These are phyloP conservation scores for Peniophora sp. DNA, from an alignment of 1,284 basidiomycete genomes.

Conservation along the genomic window DNA sequence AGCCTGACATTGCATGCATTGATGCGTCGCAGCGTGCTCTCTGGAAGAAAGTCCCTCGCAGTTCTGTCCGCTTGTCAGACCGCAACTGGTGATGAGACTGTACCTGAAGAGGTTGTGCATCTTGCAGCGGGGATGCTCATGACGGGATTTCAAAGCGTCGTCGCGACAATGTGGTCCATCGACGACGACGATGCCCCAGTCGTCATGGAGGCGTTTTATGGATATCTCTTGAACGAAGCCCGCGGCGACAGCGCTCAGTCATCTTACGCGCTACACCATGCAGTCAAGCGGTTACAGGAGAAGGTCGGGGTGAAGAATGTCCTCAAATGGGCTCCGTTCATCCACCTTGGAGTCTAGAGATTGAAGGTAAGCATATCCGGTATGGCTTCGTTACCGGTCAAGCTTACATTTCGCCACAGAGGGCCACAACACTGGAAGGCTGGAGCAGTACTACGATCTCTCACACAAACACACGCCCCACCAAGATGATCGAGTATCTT, in stretches of 20 bases:
- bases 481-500: too few relatives aligned
- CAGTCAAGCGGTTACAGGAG: constrained; percentile 13
- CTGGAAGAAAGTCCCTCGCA: constrained; percentile 8
- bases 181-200: constrained; percentile 2
- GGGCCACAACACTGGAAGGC: too few relatives aligned
- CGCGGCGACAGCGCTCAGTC: not conserved
- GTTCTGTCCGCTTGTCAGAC: constrained; percentile 8
- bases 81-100: constrained; percentile 7
- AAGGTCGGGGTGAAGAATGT: constrained; percentile 9
- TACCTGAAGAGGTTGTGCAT: constrained; percentile 12
- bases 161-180: constrained; percentile 14
- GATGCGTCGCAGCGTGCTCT: not conserved
- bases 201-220: not conserved
- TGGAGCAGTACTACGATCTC: too few relatives aligned
- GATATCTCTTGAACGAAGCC: not conserved
- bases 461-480: too few relatives aligned
- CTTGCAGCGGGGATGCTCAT: constrained; percentile 12
- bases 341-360: constrained; percentile 19
- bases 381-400: too few relatives aligned
- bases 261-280: constrained; percentile 7
- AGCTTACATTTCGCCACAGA: too few relatives aligned
- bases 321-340: constrained; percentile 19
- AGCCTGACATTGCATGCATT: not conserved
- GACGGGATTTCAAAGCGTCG: constrained; percentile 9
- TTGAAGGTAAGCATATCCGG: too few relatives aligned